Base-by-base conservation (phyloP, 805 yeast genomes). In the Sugiyamaella mastotermitis region DNA sequence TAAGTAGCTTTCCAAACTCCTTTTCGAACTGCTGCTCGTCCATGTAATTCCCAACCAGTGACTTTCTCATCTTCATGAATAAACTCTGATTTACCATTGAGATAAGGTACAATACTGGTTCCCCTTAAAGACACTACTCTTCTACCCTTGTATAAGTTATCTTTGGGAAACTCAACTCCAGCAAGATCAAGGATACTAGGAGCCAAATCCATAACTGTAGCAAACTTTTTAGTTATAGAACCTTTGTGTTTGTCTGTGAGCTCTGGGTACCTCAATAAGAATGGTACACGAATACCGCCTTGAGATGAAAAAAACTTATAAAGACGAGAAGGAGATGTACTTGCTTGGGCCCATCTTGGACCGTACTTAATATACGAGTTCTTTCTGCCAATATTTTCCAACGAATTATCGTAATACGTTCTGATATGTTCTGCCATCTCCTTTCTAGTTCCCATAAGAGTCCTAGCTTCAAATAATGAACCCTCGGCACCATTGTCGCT, bases 401-500 rank as follows among this genome's bases (percentile, higher is more conserved):
- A 52, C 2, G 55, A 37, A 47, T 72, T 74, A 46, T 72, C 53
- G 51, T 61, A 72, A 42, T 62, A 47, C 5, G 51, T 47, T 19
- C 50, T 45, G 29, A 71, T 51, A 11, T 47, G 40, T 5, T 49
- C 55, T 34, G 54, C 55, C 26, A 61, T 56, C 19, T 48, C 54
- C 14, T 47, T 43, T 9, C 32, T 26, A 9, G 32, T 33, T 17
- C 57, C 55, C 5, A 57, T 41, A 28, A 71, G 51, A 2, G 80
- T 78, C 47, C 72, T 56, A 2, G 77, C 79, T 46, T 74, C 78
- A 57, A 73, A 59, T 33, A 73, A 55, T 66, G 72, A 68, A 11
- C 80, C 78, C 52, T 76, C 81, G 7, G 80, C 81, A 18, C 81
- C 82, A 50, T 76, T 76, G 52, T 76, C 80, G 2, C 79, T 72